Conservation (phyloP, 257 asterid species). For the Capsicum chinense region DNA sequence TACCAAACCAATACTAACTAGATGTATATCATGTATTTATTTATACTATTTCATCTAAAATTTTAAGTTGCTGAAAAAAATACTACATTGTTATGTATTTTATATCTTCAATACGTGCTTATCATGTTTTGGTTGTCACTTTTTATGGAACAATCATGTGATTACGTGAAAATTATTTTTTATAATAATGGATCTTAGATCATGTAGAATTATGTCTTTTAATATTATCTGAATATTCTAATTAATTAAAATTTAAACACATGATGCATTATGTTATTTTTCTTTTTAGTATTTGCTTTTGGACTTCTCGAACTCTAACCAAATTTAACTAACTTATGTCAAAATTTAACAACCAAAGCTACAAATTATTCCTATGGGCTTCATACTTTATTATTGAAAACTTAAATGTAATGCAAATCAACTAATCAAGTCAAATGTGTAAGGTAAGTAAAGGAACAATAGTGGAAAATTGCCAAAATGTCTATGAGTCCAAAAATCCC, state of each 20-base stretch:
- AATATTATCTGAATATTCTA: background rate
- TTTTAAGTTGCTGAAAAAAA: background rate
- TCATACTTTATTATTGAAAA: background rate
- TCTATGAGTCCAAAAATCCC: slow-evolving; percentile 2
- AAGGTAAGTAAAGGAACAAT: background rate
- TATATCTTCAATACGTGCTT: background rate
- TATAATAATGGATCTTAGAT: background rate
- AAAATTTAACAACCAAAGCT: background rate
- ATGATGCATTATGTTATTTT: background rate
- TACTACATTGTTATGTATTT: background rate
- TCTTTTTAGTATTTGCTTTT: background rate
- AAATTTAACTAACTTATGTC: background rate
- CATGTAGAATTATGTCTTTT: background rate
- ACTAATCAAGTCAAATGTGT: background rate
- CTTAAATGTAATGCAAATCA: background rate
- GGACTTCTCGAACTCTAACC: background rate
- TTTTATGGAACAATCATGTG: too few relatives aligned
- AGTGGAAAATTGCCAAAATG: background rate
- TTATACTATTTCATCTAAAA: background rate
- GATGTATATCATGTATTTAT: too few relatives aligned
- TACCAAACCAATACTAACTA: background rate
- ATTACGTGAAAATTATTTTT: too few relatives aligned
- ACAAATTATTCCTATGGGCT: background rate
- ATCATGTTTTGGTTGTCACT: background rate
- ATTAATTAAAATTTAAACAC: background rate